A percentile compares a stretch with the other conserved stretches of the same genome.
phyloP scores from a whole-genome alignment of 257 asterid species.

The Mentha longifolia region DNA sequence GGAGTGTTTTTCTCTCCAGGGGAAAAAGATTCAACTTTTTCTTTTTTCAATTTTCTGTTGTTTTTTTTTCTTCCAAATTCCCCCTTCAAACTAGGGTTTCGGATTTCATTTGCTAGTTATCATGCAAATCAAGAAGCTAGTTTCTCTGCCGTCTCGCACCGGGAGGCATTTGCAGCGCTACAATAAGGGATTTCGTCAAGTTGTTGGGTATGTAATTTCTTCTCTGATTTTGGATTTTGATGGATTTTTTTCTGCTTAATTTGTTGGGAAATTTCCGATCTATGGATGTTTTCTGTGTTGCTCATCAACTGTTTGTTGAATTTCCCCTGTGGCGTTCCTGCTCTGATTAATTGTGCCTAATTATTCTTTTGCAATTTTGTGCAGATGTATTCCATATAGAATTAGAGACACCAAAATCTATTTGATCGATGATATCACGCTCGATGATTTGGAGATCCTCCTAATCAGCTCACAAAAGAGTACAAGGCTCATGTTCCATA shows the following conservation, averaged over 20 bases:
- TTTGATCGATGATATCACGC: constrained; percentile 36
- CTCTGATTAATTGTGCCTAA: constrained; percentile 22
- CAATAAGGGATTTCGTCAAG: constrained; percentile 70
- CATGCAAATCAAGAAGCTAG: constrained; percentile 64
- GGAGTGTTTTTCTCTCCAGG: constrained; percentile 6
- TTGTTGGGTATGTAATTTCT: constrained; percentile 71
- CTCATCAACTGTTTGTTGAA: constrained; percentile 13
- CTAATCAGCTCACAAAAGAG: constrained; percentile 91
- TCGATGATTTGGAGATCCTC: constrained; percentile 79
- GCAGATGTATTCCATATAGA: constrained; percentile 92
- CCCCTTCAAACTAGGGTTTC: constrained; percentile 6
- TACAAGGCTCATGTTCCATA: constrained; percentile 89
- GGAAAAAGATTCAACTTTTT: not conserved
- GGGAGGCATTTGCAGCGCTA: constrained; percentile 80
- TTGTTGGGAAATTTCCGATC: not conserved
- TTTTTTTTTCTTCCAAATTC: not conserved
- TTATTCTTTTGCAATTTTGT: constrained; percentile 21
- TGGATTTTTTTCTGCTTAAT: not conserved
- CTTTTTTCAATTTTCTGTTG: not conserved
- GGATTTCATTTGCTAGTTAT: constrained; percentile 12
- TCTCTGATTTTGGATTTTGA: not conserved
- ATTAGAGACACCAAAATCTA: constrained; percentile 47
- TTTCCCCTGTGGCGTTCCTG: constrained; percentile 21
- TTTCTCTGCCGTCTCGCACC: constrained; percentile 56
- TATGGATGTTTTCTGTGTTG: not conserved